A percentile compares a stretch with the other conserved stretches of the same genome.
Evolutionary conservation across 2,329 filamentous ascomycete species (phyloP).

Genomic region (Penicillium sp.): DNA sequence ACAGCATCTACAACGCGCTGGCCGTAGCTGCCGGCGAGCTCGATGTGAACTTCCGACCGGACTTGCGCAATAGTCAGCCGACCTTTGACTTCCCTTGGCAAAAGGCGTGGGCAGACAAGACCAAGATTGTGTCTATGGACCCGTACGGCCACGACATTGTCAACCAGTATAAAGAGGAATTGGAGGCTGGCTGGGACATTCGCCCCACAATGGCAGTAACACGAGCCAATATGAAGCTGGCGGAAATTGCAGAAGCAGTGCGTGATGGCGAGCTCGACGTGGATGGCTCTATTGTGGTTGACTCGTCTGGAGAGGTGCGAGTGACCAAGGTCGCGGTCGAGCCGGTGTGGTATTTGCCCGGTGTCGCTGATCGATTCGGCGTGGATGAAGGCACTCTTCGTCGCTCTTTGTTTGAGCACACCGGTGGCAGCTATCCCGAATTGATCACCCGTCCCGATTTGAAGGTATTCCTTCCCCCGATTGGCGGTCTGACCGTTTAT

Average conservation of each 20-base stretch:
- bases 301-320: conserved; percentile 79
- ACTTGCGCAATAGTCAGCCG: conserved; percentile 85
- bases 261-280: conserved; percentile 70
- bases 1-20: conserved; percentile 92
- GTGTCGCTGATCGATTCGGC: conserved; percentile 88
- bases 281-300: conserved; percentile 90
- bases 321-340: conserved; percentile 98
- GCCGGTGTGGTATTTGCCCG: conserved; percentile 85
- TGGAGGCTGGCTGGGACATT: conserved; percentile 73
- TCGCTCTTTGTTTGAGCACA: conserved; percentile 89
- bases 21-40: conserved; percentile 91
- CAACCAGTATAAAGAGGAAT: conserved; percentile 73
- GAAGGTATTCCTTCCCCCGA: conserved; percentile 93
- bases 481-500: conserved; percentile 93
- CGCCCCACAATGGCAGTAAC: conserved; percentile 90
- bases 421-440: conserved; percentile 93
- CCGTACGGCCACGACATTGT: conserved; percentile 87
- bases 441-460: conserved; percentile 92
- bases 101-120: conserved; percentile 81
- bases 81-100: conserved; percentile 88
- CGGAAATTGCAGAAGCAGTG: conserved; percentile 89
- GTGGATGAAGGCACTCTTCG: conserved; percentile 87
- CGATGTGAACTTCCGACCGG: conserved; percentile 74
- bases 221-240: conserved; percentile 93
- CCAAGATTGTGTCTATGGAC: conserved; percentile 98